Conservation (phyloP, 1,284 basidiomycete genomes). For the Melanopsichium pennsylvanicum region DNA sequence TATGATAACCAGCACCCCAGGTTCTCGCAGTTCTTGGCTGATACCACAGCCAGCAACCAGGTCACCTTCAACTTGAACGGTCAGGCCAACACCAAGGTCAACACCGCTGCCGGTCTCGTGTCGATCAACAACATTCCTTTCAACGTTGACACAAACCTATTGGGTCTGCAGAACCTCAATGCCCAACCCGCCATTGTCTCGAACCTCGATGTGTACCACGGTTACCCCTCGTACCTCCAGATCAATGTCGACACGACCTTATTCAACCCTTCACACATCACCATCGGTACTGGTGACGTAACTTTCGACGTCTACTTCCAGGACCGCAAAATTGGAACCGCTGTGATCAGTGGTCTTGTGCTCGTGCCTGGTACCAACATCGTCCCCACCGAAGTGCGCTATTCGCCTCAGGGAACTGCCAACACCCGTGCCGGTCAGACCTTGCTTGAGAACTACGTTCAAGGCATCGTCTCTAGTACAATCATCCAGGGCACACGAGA, state of each 20-base stretch:
- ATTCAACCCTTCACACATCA: conserved; percentile 72
- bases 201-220: conserved; percentile 76
- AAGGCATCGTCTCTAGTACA: conserved; percentile 73
- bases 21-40: conserved; percentile 76
- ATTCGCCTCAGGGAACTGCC: conserved; percentile 72
- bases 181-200: conserved; percentile 73
- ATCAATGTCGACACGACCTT: conserved; percentile 72
- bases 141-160: conserved; percentile 73
- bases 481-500: conserved; percentile 72
- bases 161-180: conserved; percentile 76
- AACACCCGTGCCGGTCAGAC: conserved; percentile 71
- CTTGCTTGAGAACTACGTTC: conserved; percentile 77
- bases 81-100: conserved; percentile 71
- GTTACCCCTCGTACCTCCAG: conserved; percentile 75
- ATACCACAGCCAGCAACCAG: conserved; percentile 71
- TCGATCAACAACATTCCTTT: conserved; percentile 72
- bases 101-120: conserved; percentile 78
- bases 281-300: conserved; percentile 76
- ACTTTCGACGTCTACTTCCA: conserved; percentile 73
- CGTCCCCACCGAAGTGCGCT: conserved; percentile 72
- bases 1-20: conserved; percentile 69
- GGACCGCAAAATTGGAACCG: conserved; percentile 72
- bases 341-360: conserved; percentile 69
- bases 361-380: conserved; percentile 50
- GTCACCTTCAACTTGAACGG: conserved; percentile 73